Evolutionary conservation across 73 alveolate genomes (phyloP).

Genomic region (Symbiodinium pilosum): DNA sequence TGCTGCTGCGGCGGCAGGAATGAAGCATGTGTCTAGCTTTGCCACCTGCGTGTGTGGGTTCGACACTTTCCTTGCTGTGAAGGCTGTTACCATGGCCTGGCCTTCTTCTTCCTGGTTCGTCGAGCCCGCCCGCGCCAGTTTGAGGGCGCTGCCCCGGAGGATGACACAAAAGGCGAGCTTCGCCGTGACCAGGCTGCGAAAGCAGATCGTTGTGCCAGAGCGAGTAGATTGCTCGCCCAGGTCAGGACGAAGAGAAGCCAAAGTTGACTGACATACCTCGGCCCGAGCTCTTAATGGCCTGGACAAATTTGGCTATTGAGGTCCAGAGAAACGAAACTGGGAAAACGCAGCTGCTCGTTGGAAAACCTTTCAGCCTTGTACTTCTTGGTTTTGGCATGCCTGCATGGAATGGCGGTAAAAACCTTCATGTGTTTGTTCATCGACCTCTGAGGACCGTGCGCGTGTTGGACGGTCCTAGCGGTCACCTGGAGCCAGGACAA

Average conservation of each 20-base stretch:
- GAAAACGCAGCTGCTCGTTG: neutral
- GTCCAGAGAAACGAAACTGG: neutral
- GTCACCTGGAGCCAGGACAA: constrained; percentile 45
- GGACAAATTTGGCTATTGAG: neutral
- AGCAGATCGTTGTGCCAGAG: neutral
- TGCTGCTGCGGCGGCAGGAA: too few species aligned
- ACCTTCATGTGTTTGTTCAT: too few species aligned
- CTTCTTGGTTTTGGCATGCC: neutral
- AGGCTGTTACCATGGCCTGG: constrained; percentile 63
- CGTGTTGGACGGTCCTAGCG: constrained; percentile 28
- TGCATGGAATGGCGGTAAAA: too few species aligned
- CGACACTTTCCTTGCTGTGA: neutral
- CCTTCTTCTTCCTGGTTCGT: constrained; percentile 24
- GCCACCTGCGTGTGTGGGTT: too few species aligned
- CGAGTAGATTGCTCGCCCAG: neutral
- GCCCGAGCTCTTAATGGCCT: constrained; percentile 38
- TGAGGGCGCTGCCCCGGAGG: constrained; percentile 93
- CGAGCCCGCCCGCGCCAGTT: constrained; percentile 80
- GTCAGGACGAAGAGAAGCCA: constrained; percentile 4
- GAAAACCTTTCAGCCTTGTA: neutral
- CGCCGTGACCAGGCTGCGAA: neutral
- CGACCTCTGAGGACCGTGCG: neutral
- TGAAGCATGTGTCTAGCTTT: too few species aligned
- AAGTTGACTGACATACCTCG: constrained; percentile 54
- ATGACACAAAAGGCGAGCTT: constrained; percentile 81